Conservation (phyloP, 23 red algal species). For the Gracilariopsis chorda region DNA sequence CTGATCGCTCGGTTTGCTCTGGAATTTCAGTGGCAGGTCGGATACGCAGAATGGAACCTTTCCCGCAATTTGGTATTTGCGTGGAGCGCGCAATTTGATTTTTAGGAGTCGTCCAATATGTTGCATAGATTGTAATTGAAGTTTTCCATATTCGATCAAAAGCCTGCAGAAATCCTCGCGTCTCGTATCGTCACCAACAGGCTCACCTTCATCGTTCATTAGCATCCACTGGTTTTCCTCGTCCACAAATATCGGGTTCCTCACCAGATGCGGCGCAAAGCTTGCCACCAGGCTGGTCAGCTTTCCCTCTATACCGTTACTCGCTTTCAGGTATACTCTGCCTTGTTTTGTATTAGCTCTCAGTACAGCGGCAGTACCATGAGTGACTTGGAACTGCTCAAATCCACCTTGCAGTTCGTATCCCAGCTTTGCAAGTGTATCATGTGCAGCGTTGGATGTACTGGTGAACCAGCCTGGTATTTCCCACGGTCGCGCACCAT, state of each 20-base stretch:
- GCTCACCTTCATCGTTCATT: constrained; percentile 10
- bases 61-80: too few species aligned
- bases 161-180: too few species aligned
- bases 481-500: background rate
- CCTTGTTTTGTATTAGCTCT: background rate
- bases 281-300: background rate
- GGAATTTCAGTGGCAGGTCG: too few species aligned
- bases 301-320: background rate
- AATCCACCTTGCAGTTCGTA: background rate
- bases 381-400: background rate
- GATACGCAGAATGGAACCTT: too few species aligned
- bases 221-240: constrained; percentile 30
- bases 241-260: background rate
- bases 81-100: too few species aligned
- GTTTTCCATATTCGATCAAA: too few species aligned
- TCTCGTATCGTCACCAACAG: background rate
- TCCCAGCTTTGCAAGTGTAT: background rate
- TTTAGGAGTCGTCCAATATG: too few species aligned
- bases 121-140: too few species aligned
- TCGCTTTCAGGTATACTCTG: constrained; percentile 22
- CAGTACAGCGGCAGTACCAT: background rate
- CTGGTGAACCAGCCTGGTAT: background rate
- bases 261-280: background rate
- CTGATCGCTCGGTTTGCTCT: too few species aligned
- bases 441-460: background rate